Conservation (phyloP, 306 rosid genomes). For the Cucumis hystrix region DNA sequence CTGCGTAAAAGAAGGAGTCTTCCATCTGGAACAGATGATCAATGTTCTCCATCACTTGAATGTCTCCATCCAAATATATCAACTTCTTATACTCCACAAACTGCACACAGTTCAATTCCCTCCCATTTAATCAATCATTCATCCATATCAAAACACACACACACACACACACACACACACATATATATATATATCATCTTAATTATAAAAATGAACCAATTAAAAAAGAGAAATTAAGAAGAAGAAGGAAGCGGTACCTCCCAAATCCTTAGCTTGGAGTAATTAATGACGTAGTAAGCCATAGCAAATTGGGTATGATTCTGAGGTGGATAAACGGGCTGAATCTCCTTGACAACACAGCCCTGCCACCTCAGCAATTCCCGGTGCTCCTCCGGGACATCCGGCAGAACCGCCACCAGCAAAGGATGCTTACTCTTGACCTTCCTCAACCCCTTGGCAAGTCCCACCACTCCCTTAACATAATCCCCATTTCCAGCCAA, state of each 20-base stretch:
- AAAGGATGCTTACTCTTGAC: conserved; percentile 43
- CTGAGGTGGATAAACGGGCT: conserved; percentile 51
- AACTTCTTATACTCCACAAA: conserved; percentile 67
- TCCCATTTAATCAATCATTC: no score
- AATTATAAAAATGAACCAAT: no score
- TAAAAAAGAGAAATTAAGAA: neutral
- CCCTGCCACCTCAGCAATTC: conserved; percentile 39
- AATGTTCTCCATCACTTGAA: conserved; percentile 57
- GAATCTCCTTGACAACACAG: conserved; percentile 50
- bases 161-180: no score
- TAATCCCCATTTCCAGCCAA: conserved; percentile 75
- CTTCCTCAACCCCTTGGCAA: conserved; percentile 75
- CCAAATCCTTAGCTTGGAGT: conserved; percentile 84
- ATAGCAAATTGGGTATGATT: conserved; percentile 68
- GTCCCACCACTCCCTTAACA: conserved; percentile 67
- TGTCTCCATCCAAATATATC: conserved; percentile 70
- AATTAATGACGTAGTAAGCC: conserved; percentile 80
- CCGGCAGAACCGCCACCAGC: conserved; percentile 66
- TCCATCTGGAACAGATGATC: conserved; percentile 54
- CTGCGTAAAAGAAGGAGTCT: conserved; percentile 48
- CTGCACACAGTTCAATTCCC: conserved; percentile 15
- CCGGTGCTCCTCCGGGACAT: conserved; percentile 69
- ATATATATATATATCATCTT: no score
- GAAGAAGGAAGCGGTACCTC: conserved; percentile 21
- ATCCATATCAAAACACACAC: no score